Conservation (phyloP, 2,329 filamentous ascomycete genomes). For the Fusarium luffae region DNA sequence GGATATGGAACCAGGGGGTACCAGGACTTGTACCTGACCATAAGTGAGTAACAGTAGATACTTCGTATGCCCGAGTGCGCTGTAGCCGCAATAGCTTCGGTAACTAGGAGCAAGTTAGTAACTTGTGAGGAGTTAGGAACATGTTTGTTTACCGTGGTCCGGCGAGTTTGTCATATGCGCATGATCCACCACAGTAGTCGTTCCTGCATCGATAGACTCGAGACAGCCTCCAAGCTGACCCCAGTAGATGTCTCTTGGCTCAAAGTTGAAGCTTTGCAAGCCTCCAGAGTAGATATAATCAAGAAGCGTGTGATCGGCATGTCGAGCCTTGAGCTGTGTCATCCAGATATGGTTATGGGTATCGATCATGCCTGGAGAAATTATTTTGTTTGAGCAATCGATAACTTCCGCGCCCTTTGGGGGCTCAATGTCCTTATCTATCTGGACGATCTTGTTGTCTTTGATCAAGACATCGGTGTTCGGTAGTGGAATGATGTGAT, state of each 20-base stretch:
- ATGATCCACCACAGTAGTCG: not conserved
- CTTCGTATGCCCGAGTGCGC: not conserved
- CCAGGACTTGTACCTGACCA: not conserved
- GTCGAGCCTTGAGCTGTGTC: slow-evolving; percentile 5
- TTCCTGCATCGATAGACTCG: slow-evolving; percentile 3
- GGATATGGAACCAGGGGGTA: not conserved
- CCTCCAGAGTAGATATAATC: no score
- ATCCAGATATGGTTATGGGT: slow-evolving; percentile 35
- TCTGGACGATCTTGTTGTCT: not conserved
- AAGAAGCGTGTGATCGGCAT: not conserved
- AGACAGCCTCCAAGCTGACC: slow-evolving; percentile 1
- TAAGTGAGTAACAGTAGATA: not conserved
- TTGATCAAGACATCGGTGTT: not conserved
- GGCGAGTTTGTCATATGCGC: not conserved
- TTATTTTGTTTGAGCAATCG: slow-evolving; percentile 24
- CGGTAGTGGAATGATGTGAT: not conserved
- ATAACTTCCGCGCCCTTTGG: not conserved
- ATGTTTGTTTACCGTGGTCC: not conserved
- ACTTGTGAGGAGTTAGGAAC: not conserved
- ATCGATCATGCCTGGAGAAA: slow-evolving; percentile 28
- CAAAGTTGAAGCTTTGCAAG: not conserved
- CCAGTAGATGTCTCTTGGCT: not conserved
- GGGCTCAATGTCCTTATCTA: not conserved
- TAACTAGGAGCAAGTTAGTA: not conserved
- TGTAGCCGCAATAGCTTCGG: not conserved